Evolutionary conservation across 768 basidiomycete species (phyloP), one percentile per base, ranked within the genome.

Genomic region (Amanita fuliginea): DNA sequence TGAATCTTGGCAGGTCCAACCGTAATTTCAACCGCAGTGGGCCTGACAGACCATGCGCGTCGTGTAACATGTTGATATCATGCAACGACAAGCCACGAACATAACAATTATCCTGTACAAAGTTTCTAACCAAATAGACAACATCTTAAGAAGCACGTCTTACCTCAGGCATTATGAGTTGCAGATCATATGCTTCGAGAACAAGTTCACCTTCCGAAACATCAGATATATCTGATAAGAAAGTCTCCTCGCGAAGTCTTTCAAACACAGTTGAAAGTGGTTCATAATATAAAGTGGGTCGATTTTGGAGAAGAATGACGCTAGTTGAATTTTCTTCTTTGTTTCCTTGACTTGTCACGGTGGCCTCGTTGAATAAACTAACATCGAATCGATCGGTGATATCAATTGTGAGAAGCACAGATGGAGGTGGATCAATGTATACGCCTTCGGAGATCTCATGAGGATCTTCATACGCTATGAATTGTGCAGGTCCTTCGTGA

Each of bases 241-340:
- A 60, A 42, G 77, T 73, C 49, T 87, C 83, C 57, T 76, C 72
- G 26, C 84, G 81, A 37, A 90, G 65, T 49, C 81, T 82, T 49
- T 81, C 81, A 57, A 89, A 88, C 16, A 88, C 76, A 50, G 64
- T 70, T 37, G 74, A 76, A 41, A 90, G 59, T 24, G 86, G 80
- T 60, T 88, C 86, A 56, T 88, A 89, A 62, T 86, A 90, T 6
- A 89, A 67, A 3, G 78, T 83, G 2, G 86, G 85, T 14, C 67
- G 72, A 51, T 78, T 67, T 41, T 77, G 73, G 51, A 90, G 70
- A 42, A 89, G 65, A 5, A 86, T 59, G n/a, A 64, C 59, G 28
- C 64, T 54, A 43, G 55, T 57, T 36, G 51, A 34, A 41, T 45
- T 40, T 42, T 55, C 51, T 32, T 46, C 30, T 30, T 55, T 53